Conservation (phyloP, 129 eudicot genomes). For the Mikania micrantha region DNA sequence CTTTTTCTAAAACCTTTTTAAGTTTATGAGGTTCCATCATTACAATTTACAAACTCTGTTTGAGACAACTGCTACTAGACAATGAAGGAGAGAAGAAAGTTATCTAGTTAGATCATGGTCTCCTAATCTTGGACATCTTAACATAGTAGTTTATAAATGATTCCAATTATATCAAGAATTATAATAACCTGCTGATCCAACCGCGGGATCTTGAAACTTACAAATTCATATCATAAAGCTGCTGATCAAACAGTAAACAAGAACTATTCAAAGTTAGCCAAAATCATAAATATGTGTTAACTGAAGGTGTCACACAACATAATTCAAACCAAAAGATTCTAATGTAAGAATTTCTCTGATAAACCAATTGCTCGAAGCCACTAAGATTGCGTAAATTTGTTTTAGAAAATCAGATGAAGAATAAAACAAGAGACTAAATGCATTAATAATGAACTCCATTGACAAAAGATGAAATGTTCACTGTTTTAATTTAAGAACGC, state of each 20-base stretch:
- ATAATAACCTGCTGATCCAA: neutral
- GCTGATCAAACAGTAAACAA: neutral
- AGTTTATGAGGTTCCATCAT: too few species aligned
- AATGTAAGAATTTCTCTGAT: neutral
- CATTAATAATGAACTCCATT: neutral
- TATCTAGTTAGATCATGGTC: neutral
- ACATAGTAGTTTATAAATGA: too few species aligned
- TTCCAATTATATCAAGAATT: neutral
- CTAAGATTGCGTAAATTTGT: neutral
- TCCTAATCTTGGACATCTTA: neutral
- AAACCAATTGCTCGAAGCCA: neutral
- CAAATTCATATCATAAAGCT: neutral
- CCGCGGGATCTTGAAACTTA: neutral
- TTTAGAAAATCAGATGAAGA: neutral
- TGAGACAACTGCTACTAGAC: too few species aligned
- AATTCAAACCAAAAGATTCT: neutral
- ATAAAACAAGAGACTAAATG: neutral
- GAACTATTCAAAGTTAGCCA: neutral
- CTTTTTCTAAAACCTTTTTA: too few species aligned
- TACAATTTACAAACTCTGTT: too few species aligned
- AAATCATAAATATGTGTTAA: neutral
- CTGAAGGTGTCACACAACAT: neutral
- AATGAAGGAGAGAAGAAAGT: neutral
- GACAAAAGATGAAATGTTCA: constrained; percentile 21
- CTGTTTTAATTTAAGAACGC: neutral